Conservation (phyloP, 169 alveolate genomes). For the Cryptosporidium bovis region DNA sequence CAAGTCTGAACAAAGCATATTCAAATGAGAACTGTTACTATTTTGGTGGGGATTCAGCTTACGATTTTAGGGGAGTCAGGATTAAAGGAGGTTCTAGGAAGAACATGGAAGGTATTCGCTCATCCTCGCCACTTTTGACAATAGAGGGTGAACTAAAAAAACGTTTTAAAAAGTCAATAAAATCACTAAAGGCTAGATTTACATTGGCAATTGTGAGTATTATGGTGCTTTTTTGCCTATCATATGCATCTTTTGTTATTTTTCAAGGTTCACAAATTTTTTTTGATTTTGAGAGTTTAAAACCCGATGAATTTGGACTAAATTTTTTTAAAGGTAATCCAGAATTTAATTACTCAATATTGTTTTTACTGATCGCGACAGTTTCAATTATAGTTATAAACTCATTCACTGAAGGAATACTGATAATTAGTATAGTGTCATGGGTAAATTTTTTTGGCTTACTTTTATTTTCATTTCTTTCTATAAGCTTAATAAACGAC, state of each 20-base stretch:
- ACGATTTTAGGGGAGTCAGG: not conserved
- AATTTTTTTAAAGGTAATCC: not conserved
- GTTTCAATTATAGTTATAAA: slow-evolving; percentile 11
- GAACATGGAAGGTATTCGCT: not conserved
- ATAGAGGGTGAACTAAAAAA: slow-evolving; percentile 18
- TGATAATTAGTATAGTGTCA: slow-evolving; percentile 13
- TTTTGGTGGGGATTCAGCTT: not conserved
- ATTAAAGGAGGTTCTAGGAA: not conserved
- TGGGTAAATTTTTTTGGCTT: slow-evolving; percentile 52
- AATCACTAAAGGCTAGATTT: slow-evolving; percentile 12
- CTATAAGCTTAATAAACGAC: not conserved
- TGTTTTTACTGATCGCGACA: slow-evolving; percentile 8
- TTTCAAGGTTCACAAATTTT: slow-evolving; percentile 21
- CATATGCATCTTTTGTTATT: slow-evolving; percentile 31
- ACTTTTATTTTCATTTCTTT: slow-evolving; percentile 10
- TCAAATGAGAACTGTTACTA: not conserved
- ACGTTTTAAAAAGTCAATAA: slow-evolving; percentile 19
- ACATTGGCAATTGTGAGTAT: slow-evolving; percentile 20
- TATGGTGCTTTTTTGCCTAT: slow-evolving; percentile 37
- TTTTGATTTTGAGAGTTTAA: slow-evolving; percentile 2
- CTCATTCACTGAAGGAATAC: not conserved
- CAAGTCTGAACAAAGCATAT: not conserved
- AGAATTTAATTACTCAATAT: not conserved
- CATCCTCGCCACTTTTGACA: slow-evolving; percentile 6
- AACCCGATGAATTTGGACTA: not conserved